These are phyloP conservation scores for Diospyros lotus DNA, from an alignment of 148 eudicot species.

Conservation along the genomic window DNA sequence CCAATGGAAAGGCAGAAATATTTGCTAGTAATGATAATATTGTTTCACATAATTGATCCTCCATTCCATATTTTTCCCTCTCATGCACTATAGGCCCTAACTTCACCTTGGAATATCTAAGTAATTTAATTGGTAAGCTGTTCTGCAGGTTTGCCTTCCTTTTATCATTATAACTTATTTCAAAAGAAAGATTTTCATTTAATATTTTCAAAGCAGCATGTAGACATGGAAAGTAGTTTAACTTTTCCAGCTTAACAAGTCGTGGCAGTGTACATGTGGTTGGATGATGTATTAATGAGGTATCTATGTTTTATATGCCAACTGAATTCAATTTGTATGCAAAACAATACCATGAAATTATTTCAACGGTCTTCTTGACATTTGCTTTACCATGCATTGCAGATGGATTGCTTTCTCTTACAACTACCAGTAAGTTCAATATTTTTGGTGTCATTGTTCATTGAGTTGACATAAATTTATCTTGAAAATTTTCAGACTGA, in stretches of 20 bases:
- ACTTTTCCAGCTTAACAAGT: background rate
- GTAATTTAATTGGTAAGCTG: constrained; percentile 5
- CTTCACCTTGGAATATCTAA: background rate
- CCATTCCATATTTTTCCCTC: background rate
- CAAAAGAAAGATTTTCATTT: too few species aligned
- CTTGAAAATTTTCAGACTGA: background rate
- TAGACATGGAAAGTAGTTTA: background rate
- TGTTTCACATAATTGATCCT: background rate
- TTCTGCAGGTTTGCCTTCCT: background rate
- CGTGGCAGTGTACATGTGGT: background rate
- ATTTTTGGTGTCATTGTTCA: background rate
- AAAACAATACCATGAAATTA: background rate
- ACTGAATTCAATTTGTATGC: background rate
- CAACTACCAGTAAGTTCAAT: constrained; percentile 69
- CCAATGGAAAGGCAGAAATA: too few species aligned
- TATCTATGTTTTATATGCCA: background rate
- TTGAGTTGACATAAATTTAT: background rate
- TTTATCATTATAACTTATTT: too few species aligned
- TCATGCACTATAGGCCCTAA: background rate
- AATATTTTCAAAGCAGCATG: background rate
- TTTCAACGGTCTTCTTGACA: constrained; percentile 12
- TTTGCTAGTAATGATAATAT: background rate
- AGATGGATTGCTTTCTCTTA: constrained; percentile 76
- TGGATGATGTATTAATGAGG: background rate
- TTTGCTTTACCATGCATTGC: constrained; percentile 29